Conservation (phyloP, 106 monocot species). For the Acorus calamus region DNA sequence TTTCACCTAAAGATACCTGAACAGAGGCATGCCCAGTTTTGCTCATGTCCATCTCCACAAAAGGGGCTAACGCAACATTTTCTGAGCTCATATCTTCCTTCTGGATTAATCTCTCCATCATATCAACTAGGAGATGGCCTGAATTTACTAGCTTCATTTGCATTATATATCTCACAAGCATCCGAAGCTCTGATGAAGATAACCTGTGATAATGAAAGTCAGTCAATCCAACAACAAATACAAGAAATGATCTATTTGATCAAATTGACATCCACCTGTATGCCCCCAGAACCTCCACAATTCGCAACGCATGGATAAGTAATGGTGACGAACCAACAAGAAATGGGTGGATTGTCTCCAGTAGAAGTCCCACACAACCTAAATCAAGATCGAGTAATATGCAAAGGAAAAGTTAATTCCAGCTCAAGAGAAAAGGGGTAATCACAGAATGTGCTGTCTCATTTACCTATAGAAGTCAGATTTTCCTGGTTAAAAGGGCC, state of each 20-base stretch:
- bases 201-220: slow-evolving; percentile 27
- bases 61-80: slow-evolving; percentile 71
- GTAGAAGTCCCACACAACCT: slow-evolving; percentile 90
- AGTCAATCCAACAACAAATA: too few relatives aligned
- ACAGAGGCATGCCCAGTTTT: slow-evolving; percentile 85
- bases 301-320: slow-evolving; percentile 65
- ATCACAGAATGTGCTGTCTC: neutral
- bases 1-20: slow-evolving; percentile 96
- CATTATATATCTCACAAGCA: slow-evolving; percentile 75
- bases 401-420: too few relatives aligned
- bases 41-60: slow-evolving; percentile 92
- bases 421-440: slow-evolving; percentile 1
- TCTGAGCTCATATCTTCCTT: slow-evolving; percentile 53
- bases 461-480: slow-evolving; percentile 80
- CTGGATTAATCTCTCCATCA: slow-evolving; percentile 82
- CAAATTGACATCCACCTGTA: slow-evolving; percentile 40
- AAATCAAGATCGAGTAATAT: neutral
- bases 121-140: slow-evolving; percentile 72
- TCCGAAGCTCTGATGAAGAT: slow-evolving; percentile 77
- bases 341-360: slow-evolving; percentile 80
- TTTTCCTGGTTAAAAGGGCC: slow-evolving; percentile 91
- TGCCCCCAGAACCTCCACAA: slow-evolving; percentile 87
- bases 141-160: slow-evolving; percentile 66
- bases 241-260: neutral
- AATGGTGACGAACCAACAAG: slow-evolving; percentile 66